These are phyloP conservation scores for Medicago arabica DNA, from an alignment of 306 rosid species.

Conservation along the genomic window DNA sequence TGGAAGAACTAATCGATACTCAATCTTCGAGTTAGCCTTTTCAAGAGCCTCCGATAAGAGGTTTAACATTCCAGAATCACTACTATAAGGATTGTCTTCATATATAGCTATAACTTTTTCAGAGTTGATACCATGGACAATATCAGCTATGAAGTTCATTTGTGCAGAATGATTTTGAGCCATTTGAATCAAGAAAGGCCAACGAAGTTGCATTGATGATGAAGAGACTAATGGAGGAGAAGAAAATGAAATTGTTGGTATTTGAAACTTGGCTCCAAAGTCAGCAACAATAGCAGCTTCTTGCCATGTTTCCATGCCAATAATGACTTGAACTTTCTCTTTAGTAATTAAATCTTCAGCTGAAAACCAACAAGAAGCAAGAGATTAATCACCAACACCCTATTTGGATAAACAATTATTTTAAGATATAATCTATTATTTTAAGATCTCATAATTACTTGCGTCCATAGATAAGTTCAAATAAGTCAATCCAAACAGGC, in stretches of 20 bases:
- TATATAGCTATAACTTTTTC: slow-evolving; percentile 53
- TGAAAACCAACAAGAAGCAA: slow-evolving; percentile 39
- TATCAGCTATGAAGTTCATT: slow-evolving; percentile 59
- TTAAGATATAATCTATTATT: too few species aligned
- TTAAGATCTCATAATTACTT: too few species aligned
- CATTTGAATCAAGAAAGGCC: slow-evolving; percentile 68
- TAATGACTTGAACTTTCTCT: slow-evolving; percentile 46
- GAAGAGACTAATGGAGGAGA: slow-evolving; percentile 47
- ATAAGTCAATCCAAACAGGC: too few species aligned
- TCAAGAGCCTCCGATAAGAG: slow-evolving; percentile 67
- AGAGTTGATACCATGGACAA: slow-evolving; percentile 43
- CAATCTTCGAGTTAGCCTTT: slow-evolving; percentile 54
- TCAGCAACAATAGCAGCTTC: slow-evolving; percentile 68
- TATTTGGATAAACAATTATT: neutral
- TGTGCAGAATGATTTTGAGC: slow-evolving; percentile 44
- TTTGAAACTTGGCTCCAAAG: slow-evolving; percentile 49
- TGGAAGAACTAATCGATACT: slow-evolving; percentile 60
- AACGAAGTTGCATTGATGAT: slow-evolving; percentile 47
- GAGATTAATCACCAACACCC: neutral
- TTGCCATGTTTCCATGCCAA: slow-evolving; percentile 65
- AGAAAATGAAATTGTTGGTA: slow-evolving; percentile 62
- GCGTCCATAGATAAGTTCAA: too few species aligned
- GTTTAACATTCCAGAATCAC: slow-evolving; percentile 51
- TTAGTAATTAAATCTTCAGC: slow-evolving; percentile 53
- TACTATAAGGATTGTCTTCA: slow-evolving; percentile 54